Conservation (phyloP, 2,329 filamentous ascomycete species). For the Rachicladosporium sp. region DNA sequence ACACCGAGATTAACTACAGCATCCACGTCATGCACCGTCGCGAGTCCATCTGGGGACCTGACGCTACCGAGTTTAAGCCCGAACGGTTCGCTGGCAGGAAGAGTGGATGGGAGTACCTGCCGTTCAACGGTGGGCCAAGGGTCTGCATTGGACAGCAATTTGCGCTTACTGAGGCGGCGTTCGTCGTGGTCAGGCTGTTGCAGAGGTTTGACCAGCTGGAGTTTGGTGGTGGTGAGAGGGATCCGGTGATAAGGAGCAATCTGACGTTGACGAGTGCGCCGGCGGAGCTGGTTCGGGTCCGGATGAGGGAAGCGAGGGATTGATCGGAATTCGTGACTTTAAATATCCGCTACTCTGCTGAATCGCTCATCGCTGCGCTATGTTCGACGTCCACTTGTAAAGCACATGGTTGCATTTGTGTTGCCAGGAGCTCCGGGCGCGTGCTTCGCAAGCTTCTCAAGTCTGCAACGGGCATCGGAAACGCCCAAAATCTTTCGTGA, state of each 20-base stretch:
- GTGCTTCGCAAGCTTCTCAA: too few species aligned
- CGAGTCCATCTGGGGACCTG: constrained; percentile 26
- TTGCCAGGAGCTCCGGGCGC: too few species aligned
- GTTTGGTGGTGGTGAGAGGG: constrained; percentile 10
- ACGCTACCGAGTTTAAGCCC: constrained; percentile 27
- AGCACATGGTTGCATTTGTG: too few species aligned
- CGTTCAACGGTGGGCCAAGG: constrained; percentile 32
- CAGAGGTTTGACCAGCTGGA: constrained; percentile 21
- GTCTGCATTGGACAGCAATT: constrained; percentile 78
- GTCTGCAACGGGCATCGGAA: too few species aligned
- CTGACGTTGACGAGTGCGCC: constrained; percentile 21
- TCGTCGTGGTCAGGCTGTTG: constrained; percentile 19
- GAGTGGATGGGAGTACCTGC: constrained; percentile 24
- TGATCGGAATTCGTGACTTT: not conserved
- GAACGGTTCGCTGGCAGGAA: constrained; percentile 22
- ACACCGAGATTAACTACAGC: constrained; percentile 19
- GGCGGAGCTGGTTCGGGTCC: constrained; percentile 13
- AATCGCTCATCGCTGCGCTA: too few species aligned
- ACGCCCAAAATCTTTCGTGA: too few species aligned
- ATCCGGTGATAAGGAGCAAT: constrained; percentile 11
- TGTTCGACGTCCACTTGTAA: too few species aligned
- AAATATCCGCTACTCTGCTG: not conserved
- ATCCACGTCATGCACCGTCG: constrained; percentile 27
- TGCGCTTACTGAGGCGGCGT: constrained; percentile 36
- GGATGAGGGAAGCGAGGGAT: constrained; percentile 14